phyloP scores from a whole-genome alignment of 768 basidiomycete species.

The Fistulinella prunicolor region DNA sequence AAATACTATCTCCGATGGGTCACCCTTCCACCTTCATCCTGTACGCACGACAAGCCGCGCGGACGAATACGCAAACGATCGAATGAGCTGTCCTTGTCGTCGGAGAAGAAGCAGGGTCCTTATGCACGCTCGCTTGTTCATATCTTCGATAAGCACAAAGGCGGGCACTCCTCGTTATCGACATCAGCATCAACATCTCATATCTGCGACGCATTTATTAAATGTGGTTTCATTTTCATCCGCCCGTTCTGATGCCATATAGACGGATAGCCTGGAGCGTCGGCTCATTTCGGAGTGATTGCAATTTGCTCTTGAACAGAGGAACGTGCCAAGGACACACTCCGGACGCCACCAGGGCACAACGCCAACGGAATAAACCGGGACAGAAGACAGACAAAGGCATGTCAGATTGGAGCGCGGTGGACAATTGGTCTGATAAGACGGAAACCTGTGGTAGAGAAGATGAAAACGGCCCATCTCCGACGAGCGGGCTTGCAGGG shows the following conservation, averaged over 20 bases:
- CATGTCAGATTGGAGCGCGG: slow-evolving; percentile 2
- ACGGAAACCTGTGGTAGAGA: neutral
- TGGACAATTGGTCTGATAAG: slow-evolving; percentile 8
- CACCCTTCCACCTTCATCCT: too few species aligned
- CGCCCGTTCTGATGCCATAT: slow-evolving; percentile 6
- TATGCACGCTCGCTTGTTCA: slow-evolving; percentile 2
- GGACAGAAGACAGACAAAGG: neutral
- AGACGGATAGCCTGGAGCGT: slow-evolving; percentile 15
- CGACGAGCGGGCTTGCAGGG: slow-evolving; percentile 2
- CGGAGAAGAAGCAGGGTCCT: slow-evolving; percentile 6
- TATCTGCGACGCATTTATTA: slow-evolving; percentile 2
- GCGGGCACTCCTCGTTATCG: neutral
- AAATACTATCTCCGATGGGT: too few species aligned
- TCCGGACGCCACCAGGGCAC: slow-evolving; percentile 8
- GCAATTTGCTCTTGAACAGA: neutral
- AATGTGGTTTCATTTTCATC: slow-evolving; percentile 4
- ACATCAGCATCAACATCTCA: slow-evolving; percentile 1
- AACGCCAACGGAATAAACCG: slow-evolving; percentile 1
- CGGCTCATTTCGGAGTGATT: slow-evolving; percentile 18
- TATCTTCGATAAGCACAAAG: slow-evolving; percentile 9
- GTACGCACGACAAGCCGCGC: neutral
- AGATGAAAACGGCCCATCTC: slow-evolving; percentile 11
- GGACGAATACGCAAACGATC: neutral
- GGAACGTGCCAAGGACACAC: slow-evolving; percentile 1
- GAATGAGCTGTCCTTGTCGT: neutral